These are phyloP conservation scores for Pythium aphanidermatum DNA, from an alignment of 352 stramenopile genomes.

Conservation along the genomic window DNA sequence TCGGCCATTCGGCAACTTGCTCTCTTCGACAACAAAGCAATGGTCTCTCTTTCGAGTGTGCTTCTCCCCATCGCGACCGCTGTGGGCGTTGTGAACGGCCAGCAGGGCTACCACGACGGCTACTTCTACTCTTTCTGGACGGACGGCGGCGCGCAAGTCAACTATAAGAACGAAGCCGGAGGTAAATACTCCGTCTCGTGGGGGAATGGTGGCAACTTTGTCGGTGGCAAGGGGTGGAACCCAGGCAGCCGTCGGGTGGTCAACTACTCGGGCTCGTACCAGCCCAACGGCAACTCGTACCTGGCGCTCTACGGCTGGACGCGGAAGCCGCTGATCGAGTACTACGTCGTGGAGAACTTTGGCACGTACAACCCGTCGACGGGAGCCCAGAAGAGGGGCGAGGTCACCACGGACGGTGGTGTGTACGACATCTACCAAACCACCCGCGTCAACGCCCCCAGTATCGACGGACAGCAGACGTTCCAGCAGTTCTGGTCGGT, in stretches of 20 bases:
- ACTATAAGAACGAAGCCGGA: background rate
- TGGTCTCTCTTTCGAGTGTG: too few species aligned
- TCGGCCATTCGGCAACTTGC: too few species aligned
- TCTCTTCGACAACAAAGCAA: too few species aligned
- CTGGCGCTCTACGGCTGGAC: constrained; percentile 7
- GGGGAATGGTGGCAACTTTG: constrained; percentile 6
- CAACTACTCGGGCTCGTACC: constrained; percentile 3
- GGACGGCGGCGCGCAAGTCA: too few species aligned
- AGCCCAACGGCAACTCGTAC: constrained; percentile 7
- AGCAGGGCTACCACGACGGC: constrained; percentile 3
- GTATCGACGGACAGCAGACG: constrained; percentile 9
- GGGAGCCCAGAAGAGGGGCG: constrained; percentile 1
- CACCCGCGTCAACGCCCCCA: constrained; percentile 6
- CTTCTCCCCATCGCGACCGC: too few species aligned
- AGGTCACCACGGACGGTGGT: constrained; percentile 1
- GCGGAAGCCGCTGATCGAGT: constrained; percentile 8
- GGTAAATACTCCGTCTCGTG: too few species aligned
- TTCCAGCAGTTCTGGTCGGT: constrained; percentile 15
- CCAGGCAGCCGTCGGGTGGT: background rate
- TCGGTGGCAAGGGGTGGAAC: constrained; percentile 7
- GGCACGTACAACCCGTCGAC: constrained; percentile 9
- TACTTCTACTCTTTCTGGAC: background rate
- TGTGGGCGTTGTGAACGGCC: too few species aligned
- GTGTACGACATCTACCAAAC: constrained; percentile 10
- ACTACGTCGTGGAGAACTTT: constrained; percentile 10